Conservation (phyloP, 2,329 filamentous ascomycete genomes). For the Aspergillus quadrilineatus region DNA sequence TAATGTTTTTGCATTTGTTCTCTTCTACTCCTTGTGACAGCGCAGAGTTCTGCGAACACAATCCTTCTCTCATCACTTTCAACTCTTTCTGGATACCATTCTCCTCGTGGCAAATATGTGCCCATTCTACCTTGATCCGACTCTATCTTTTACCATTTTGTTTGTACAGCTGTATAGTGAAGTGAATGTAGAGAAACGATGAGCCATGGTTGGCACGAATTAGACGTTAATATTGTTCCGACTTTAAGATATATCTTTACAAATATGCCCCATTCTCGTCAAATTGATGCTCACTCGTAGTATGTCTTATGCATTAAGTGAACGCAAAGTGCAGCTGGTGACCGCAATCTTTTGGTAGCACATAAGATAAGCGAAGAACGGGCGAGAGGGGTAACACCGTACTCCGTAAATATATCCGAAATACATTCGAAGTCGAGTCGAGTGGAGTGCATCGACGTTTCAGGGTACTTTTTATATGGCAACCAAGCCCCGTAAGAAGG, state of each 20-base stretch:
- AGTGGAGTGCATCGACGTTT: too few species aligned
- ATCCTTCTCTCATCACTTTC: constrained; percentile 19
- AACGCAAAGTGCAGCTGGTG: too few species aligned
- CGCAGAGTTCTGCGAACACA: constrained; percentile 16
- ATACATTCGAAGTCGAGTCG: too few species aligned
- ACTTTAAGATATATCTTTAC: not conserved
- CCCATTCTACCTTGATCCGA: constrained; percentile 10
- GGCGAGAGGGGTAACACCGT: too few species aligned
- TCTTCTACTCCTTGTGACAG: constrained; percentile 22
- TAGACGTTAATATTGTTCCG: constrained; percentile 4
- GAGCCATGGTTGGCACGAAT: constrained; percentile 12
- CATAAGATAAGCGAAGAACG: too few species aligned
- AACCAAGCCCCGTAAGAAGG: not conserved
- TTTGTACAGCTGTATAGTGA: constrained; percentile 29
- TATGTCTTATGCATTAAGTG: too few species aligned
- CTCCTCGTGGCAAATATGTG: constrained; percentile 20
- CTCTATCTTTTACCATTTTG: constrained; percentile 9
- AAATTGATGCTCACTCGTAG: too few species aligned
- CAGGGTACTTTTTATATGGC: too few species aligned
- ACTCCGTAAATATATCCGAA: too few species aligned
- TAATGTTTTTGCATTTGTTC: constrained; percentile 29
- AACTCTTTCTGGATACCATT: constrained; percentile 18
- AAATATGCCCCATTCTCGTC: too few species aligned
- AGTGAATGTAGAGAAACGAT: constrained; percentile 17
- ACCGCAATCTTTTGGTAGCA: too few species aligned